A percentile compares a stretch with the other conserved stretches of the same genome.
phyloP scores from a whole-genome alignment of 345 rosid species.

The Citrus sinensis region DNA sequence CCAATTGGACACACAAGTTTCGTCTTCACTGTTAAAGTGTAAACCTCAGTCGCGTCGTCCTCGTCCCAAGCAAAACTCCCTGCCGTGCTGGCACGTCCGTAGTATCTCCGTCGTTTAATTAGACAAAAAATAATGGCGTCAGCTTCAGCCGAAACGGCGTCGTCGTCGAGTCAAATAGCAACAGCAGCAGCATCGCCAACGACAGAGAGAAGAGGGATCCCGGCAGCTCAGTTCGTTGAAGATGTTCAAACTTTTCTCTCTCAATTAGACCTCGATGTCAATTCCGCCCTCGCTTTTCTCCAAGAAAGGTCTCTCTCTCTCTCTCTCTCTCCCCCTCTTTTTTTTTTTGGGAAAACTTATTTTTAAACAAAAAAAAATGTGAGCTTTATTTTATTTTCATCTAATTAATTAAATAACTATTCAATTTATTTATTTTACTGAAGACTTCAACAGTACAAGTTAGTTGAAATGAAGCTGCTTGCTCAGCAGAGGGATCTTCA shows the following conservation, averaged over 20 bases:
- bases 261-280: slow-evolving; percentile 63
- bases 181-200: slow-evolving; percentile 1
- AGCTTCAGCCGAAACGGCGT: slow-evolving; percentile 10
- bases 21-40: no score
- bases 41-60: no score
- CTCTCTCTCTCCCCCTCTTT: not conserved
- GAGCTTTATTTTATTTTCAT: not conserved
- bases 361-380: no score
- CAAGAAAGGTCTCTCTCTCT: slow-evolving; percentile 66
- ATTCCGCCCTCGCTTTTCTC: slow-evolving; percentile 82
- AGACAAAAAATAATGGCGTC: slow-evolving; percentile 23
- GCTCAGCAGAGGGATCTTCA: slow-evolving; percentile 88
- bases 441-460: slow-evolving; percentile 82
- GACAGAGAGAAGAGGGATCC: slow-evolving; percentile 85
- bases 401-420: not conserved
- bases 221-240: slow-evolving; percentile 85
- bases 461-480: slow-evolving; percentile 87
- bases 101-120: not conserved
- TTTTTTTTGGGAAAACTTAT: not conserved
- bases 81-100: not conserved
- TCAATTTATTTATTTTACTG: no score
- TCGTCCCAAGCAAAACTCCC: not conserved
- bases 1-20: no score
- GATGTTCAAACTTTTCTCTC: slow-evolving; percentile 77
- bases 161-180: slow-evolving; percentile 12